Evolutionary conservation across 2,329 filamentous ascomycete genomes (phyloP), one percentile per base, ranked within the genome.

Genomic region (Clonostachys rosea): DNA sequence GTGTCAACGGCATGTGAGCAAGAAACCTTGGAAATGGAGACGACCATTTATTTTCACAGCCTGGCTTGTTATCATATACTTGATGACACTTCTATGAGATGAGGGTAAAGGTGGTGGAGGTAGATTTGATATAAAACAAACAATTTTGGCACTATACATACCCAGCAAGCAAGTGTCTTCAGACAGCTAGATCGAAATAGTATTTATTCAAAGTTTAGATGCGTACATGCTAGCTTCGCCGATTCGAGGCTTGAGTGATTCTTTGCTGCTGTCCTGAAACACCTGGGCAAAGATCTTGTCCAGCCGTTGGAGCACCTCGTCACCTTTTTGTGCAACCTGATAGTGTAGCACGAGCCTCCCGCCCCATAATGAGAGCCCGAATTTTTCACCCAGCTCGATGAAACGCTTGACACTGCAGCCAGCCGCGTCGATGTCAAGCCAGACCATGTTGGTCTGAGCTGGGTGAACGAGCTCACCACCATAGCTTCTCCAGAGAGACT

Each of bases 401-500:
- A 78, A 68, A 37, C 58, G 62, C 47, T 61, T 61, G 6, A 45
- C 50, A 13, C 62, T 60, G 50, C 73, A 70, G 3, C 79, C 78
- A 11, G 79, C 77, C 2, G 76, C 75, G 33, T 81, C 76, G 14
- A 94, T 69, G 62, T 95, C 85, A 49, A 95, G 59, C 89, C 89
- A 95, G 34, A 89, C 81, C 88, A 95, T 95, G 67, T 95, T 95
- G n/a, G 90, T 95, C 60, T 95, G 84, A 2, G 87, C 84, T 0
- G 87, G 85, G 49, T 84, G 74, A 17, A 75, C 66, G 48, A 90
- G 66, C 65, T 78, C 81, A 2, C 89, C 90, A 5, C 89, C 89
- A 45, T 84, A 71, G 14, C 68, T 69, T 6, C 72, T 77, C 90
- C 90, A 95, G 53, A 87, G 64, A n/a, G 71, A 71, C 76, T 86